Conservation (phyloP, 305 asterid genomes). For the Fraxinus sp. region DNA sequence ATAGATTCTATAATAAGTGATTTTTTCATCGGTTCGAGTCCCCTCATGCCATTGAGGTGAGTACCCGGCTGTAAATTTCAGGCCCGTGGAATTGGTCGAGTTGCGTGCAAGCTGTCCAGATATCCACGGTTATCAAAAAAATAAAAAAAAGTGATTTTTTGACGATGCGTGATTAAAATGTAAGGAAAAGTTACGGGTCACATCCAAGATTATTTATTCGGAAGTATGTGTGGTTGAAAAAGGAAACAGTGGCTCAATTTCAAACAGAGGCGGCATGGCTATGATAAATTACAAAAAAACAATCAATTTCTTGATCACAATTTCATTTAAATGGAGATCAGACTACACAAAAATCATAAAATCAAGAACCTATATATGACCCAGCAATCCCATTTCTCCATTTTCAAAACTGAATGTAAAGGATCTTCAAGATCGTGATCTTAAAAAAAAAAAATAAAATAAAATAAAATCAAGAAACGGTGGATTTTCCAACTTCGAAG, state of each 20-base stretch:
- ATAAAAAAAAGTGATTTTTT: background rate
- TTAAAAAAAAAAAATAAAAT: background rate
- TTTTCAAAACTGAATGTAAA: background rate
- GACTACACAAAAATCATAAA: background rate
- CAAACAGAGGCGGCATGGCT: background rate
- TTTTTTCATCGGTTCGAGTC: too few relatives aligned
- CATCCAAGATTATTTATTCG: background rate
- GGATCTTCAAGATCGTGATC: background rate
- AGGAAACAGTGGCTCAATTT: background rate
- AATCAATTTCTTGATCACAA: background rate
- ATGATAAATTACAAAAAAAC: background rate
- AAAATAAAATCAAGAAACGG: slow-evolving; percentile 3
- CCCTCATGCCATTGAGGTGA: too few relatives aligned
- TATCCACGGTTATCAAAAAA: too few relatives aligned
- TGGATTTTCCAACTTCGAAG: background rate
- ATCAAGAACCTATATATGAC: background rate
- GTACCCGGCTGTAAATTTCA: too few relatives aligned
- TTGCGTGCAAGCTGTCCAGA: too few relatives aligned
- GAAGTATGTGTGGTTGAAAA: background rate
- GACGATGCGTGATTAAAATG: background rate
- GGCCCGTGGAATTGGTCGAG: too few relatives aligned
- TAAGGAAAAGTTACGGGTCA: background rate
- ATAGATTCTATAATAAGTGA: background rate
- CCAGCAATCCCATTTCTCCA: background rate
- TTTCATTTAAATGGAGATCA: background rate